Evolutionary conservation across 75 land plant genomes (phyloP), one percentile per base, ranked within the genome.

Genomic region (Sequoiadendron giganteum): DNA sequence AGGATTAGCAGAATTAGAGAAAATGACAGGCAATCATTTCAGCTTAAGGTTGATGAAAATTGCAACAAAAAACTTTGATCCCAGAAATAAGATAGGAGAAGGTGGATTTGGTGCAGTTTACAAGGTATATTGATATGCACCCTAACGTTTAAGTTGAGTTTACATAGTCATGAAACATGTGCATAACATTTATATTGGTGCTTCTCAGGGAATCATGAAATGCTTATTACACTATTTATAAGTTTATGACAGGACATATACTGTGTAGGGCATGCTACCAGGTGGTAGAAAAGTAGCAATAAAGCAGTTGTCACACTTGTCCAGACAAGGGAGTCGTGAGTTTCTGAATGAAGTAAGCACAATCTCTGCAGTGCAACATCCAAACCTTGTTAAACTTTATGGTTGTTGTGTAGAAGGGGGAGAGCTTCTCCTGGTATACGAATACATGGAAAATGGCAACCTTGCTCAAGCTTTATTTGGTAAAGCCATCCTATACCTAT

Each of bases 331-430:
- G 21, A 68, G 25, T 61, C 65, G 87, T 7, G 87, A 86, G 15
- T 86, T 86, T 61, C 87, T 86, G 65, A 86, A 68, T 58, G 87
- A 86, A 61, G 73, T 86, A 58, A 36, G 65, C 34, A 61, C 34
- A 28, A 86, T 86, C 3, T 86, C 87, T 56, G 87, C 87, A 49
- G 65, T 86, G 25, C 87, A 70, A 86, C 87, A 86, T 61, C 87
- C 82, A 79, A 89, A 91, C 87, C 90, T 91, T 52, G 89, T 91
- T 28, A 89, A 87, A 72, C 78, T 91, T 6, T 75, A 25, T 68
- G 92, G 92, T 28, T 91, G 92, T 79, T 91, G 92, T 65, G 80
- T 83, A 45, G 89, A 91, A 34, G 89, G 21, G 80, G 89, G 80
- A 21, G 49, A 77, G 77, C 40, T 90, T n/a, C 30, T 91, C 21